Evolutionary conservation across 768 basidiomycete species (phyloP).

Genomic region (Coprinellus aureogranulatus): DNA sequence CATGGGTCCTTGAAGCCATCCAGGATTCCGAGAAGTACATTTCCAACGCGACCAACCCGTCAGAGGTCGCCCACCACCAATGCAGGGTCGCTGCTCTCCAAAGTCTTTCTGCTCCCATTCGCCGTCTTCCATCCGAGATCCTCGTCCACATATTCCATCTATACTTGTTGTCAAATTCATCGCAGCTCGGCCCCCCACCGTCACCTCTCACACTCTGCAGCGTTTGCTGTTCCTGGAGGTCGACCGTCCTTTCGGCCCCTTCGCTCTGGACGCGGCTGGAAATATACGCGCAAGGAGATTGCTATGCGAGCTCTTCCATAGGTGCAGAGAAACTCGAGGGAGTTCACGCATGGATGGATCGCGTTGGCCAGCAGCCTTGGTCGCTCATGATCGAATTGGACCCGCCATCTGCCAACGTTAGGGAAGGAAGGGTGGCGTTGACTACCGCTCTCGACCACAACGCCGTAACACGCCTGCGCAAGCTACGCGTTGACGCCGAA

Average conservation of each 20-base stretch:
- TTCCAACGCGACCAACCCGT: background rate
- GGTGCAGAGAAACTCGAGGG: background rate
- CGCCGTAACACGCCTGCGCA: background rate
- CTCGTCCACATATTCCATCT: background rate
- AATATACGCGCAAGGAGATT: background rate
- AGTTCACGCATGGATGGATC: background rate
- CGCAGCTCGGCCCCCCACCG: background rate
- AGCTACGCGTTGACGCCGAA: background rate
- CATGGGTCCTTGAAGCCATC: background rate
- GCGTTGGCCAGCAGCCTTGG: background rate
- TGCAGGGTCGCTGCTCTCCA: background rate
- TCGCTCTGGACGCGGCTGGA: background rate
- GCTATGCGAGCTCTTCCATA: background rate
- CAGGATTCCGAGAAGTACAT: background rate
- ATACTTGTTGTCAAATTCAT: background rate
- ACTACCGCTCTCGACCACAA: background rate
- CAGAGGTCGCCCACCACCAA: background rate
- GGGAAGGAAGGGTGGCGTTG: background rate
- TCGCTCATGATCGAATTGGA: background rate
- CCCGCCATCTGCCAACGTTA: background rate
- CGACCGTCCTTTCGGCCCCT: background rate
- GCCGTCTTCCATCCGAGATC: constrained; percentile 1
- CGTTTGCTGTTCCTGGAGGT: background rate
- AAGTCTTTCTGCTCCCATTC: constrained; percentile 2
- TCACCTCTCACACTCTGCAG: background rate